Base-by-base conservation (phyloP, 2,329 filamentous ascomycete genomes). In the Pezicula radicicola region DNA sequence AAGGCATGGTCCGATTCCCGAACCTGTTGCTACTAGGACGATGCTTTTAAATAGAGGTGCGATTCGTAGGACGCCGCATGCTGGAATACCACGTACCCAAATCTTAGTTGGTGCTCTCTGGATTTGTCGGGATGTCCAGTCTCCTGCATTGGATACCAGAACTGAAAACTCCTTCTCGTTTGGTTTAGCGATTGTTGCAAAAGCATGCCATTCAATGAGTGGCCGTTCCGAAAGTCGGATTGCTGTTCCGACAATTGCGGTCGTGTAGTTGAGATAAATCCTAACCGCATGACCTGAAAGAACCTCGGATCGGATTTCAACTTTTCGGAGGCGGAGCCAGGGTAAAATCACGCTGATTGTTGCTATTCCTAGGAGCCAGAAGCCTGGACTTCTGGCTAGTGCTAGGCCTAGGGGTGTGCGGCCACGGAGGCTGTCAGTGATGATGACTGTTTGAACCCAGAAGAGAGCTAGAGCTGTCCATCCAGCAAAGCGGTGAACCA, bases 221-320 rank as follows among this genome's bases (percentile, higher is more conserved):
- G 87, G 87, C 8, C 76, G 74, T 49, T 78, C 77, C 3, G 86
- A 80, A 21, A 91, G 70, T 39, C 85, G 81, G 48, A 82, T 74
- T 43, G 76, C 78, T 51, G 78, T 76, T 55, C 81, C 77, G 52
- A 78, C 75, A 48, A 78, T 75, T 8, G 83, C 81, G 19, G 79
- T 75, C 16, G 79, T 77, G 68, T 88, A 84, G 63, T 77, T 73
- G 62, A 91, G 88, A 64, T 87, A 81, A 18, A 94, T 78, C 39
- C 85, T 81, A 28, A 89, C 73, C 37, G 88, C 89, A 69, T 92
- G 89, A 19, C 77, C 67, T 0, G 89, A 93, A 16, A 94, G 80
- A 3, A 77, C 72, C 63, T 90, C 84, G 8, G 85, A 75, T 18
- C 78, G 72, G 55, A 93, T 86, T 9, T 73, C 71, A 51, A 89